These are phyloP conservation scores for Xerophyta viscosa DNA, from an alignment of 106 monocot genomes.

Conservation along the genomic window DNA sequence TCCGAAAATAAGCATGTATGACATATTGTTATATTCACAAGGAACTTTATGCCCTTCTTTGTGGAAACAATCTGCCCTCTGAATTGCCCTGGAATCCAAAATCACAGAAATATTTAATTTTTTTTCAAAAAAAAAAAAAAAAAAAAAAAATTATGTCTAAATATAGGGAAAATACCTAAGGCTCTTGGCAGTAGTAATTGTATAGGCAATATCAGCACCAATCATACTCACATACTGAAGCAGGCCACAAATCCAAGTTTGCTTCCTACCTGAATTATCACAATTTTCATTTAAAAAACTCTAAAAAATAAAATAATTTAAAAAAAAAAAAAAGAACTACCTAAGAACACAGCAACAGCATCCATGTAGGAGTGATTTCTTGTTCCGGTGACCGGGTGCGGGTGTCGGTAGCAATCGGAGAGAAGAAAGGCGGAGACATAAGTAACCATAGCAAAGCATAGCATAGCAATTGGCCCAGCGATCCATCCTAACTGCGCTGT, in stretches of 20 bases:
- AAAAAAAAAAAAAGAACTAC: too few relatives aligned
- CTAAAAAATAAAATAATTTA: too few relatives aligned
- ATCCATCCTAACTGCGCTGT: slow-evolving; percentile 45
- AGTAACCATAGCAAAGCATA: slow-evolving; percentile 67
- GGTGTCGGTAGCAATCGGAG: slow-evolving; percentile 63
- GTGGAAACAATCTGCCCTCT: slow-evolving; percentile 59
- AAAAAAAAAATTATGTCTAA: not conserved
- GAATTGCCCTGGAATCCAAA: slow-evolving; percentile 38
- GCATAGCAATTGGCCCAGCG: slow-evolving; percentile 36
- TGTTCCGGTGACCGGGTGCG: slow-evolving; percentile 41
- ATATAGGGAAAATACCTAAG: slow-evolving; percentile 33
- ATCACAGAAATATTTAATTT: not conserved
- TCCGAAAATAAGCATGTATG: slow-evolving; percentile 71
- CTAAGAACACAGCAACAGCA: slow-evolving; percentile 53
- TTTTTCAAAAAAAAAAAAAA: not conserved
- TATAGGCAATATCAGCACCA: slow-evolving; percentile 44
- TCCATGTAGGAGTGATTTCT: slow-evolving; percentile 63
- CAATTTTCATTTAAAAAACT: slow-evolving; percentile 8
- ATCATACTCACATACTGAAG: slow-evolving; percentile 49
- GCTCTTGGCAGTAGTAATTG: slow-evolving; percentile 47
- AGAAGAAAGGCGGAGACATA: slow-evolving; percentile 51
- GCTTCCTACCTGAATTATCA: slow-evolving; percentile 37
- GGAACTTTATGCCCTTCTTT: slow-evolving; percentile 40
- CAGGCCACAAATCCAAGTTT: slow-evolving; percentile 38
- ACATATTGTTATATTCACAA: slow-evolving; percentile 22